Percentiles rank a stretch among this genome's conserved stretches.
Conservation (phyloP, 2,329 filamentous ascomycete species). For the Colletotrichum filicis region DNA sequence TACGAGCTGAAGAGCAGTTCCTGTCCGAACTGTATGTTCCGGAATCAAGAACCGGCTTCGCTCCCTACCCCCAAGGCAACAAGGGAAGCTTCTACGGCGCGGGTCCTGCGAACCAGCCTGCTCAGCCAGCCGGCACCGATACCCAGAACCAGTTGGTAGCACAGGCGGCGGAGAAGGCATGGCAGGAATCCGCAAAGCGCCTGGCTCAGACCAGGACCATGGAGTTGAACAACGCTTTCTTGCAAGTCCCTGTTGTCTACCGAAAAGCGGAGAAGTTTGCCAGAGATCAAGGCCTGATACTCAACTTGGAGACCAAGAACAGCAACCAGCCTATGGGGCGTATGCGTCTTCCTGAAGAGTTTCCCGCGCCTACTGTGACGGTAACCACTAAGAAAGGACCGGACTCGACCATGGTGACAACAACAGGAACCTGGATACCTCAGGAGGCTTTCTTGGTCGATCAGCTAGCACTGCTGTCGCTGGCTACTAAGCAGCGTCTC, state of each 20-base stretch:
- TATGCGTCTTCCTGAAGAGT: constrained; percentile 61
- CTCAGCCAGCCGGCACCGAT: constrained; percentile 54
- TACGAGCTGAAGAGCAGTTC: constrained; percentile 87
- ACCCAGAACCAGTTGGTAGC: constrained; percentile 74
- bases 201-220: constrained; percentile 71
- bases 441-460: constrained; percentile 82
- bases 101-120: constrained; percentile 73
- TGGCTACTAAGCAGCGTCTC: constrained; percentile 84
- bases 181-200: constrained; percentile 72
- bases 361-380: constrained; percentile 62
- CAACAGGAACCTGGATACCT: constrained; percentile 76
- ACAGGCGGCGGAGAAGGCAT: constrained; percentile 72
- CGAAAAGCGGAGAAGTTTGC: constrained; percentile 68
- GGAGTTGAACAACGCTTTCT: constrained; percentile 79
- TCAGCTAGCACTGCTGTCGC: constrained; percentile 83
- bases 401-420: constrained; percentile 71
- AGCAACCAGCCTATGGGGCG: constrained; percentile 55
- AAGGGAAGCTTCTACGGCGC: constrained; percentile 72
- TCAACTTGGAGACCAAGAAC: constrained; percentile 67
- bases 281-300: constrained; percentile 64
- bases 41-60: constrained; percentile 63
- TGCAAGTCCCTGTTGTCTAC: constrained; percentile 72
- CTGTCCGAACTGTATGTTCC: constrained; percentile 75
- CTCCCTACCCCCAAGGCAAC: constrained; percentile 64
- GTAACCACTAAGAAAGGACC: constrained; percentile 67